Conservation (phyloP, 192 early-diverging fungal species). For the Backusella australiensis region DNA sequence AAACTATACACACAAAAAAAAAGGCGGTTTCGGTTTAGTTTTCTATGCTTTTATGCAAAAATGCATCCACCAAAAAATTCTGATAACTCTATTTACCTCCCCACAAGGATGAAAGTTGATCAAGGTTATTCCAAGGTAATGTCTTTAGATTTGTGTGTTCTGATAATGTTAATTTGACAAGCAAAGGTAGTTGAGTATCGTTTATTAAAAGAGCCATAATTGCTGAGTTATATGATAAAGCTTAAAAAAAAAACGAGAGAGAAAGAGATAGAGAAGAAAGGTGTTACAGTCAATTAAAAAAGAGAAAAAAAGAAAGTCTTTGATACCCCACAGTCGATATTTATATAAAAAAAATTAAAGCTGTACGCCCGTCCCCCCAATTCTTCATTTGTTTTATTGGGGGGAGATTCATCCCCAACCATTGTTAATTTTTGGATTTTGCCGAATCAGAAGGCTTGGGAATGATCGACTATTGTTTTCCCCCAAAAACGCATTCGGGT, state of each 20-base stretch:
- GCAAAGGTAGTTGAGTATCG: constrained; percentile 7
- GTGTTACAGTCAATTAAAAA: background rate
- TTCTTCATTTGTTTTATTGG: background rate
- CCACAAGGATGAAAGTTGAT: constrained; percentile 13
- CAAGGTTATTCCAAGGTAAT: constrained; percentile 13
- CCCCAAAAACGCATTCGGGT: background rate
- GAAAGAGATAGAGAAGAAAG: background rate
- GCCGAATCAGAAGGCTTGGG: background rate
- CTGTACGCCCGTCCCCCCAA: background rate
- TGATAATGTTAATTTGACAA: constrained; percentile 3
- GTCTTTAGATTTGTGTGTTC: background rate
- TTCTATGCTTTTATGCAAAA: background rate
- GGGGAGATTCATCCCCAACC: constrained; percentile 4
- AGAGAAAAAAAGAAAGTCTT: background rate
- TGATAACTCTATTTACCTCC: background rate
- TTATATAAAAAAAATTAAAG: background rate
- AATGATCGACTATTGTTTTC: background rate
- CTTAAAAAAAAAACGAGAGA: background rate
- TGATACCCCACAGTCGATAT: background rate
- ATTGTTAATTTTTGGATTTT: constrained; percentile 3
- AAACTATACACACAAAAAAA: constrained; percentile 12
- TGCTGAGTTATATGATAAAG: background rate
- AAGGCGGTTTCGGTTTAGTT: background rate
- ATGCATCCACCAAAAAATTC: background rate
- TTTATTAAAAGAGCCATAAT: constrained; percentile 3